Evolutionary conservation across 2,329 filamentous ascomycete genomes (phyloP), one percentile per base, ranked within the genome.

Genomic region (Fusarium citri): DNA sequence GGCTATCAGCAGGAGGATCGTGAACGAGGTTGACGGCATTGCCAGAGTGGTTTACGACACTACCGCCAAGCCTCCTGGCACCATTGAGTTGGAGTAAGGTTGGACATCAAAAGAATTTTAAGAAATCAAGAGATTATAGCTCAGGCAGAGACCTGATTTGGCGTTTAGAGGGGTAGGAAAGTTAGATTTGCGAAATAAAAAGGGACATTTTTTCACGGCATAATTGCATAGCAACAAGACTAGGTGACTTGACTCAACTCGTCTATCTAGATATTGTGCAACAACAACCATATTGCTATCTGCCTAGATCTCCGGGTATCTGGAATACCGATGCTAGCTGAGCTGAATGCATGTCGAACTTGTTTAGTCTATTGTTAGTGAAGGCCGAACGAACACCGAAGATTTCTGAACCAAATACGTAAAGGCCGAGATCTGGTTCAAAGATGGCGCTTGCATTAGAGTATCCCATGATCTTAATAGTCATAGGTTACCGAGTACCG

Each of bases 1-100:
- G 54, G 57, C 57, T 59, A 59, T 59, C 18, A 59, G 57, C 41
- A 59, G 57, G 18, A 56, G 57, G 40, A 59, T 59, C 45, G 57
- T 59, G 54, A 59, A 59, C 54, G 57, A 59, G 43, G 57, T 59
- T 46, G 57, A 59, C 31, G 57, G 57, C 18, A 59, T 59, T 6
- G 57, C 57, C 14, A 59, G 57, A 18, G 57, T 59, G 20, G 57
- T 59, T 20, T 59, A 59, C 23, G 57, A 59, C 25, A 59, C 57
- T 30, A 59, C 57, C 4, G 45, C 57, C 22, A 59, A 59, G 41
- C 57, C 57, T 20, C 54, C 57, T 23, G 57, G 57, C 8, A 53
- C 49, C n/a, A 53, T 53, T 53, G 49, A 53, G 49, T 53, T 53
- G 49, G 49, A 53, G n/a, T 53, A 42, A 53, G 31, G 8, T 37